These are phyloP conservation scores for Podila epigama DNA, from an alignment of 192 early-diverging fungal genomes.

Conservation along the genomic window DNA sequence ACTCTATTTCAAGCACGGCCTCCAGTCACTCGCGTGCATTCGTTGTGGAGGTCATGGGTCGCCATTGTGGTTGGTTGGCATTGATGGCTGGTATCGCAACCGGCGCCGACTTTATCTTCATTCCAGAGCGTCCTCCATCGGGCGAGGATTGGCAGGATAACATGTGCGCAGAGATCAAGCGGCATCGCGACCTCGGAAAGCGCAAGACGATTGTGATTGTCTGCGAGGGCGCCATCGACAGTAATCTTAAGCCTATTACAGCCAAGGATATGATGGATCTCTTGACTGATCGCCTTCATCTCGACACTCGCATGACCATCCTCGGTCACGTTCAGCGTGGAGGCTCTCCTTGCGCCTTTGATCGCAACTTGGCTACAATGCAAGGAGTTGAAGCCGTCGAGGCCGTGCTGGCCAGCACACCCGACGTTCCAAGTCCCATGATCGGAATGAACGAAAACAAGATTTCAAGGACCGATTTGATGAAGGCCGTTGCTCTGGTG, in stretches of 20 bases:
- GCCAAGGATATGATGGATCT: constrained; percentile 85
- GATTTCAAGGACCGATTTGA: constrained; percentile 83
- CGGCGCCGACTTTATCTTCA: constrained; percentile 95
- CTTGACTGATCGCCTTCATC: constrained; percentile 75
- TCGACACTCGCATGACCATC: constrained; percentile 94
- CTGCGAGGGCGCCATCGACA: constrained; percentile 95
- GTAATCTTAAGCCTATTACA: constrained; percentile 86
- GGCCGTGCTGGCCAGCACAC: constrained; percentile 84
- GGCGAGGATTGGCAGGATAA: constrained; percentile 87
- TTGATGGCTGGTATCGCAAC: constrained; percentile 86
- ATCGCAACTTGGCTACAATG: constrained; percentile 92
- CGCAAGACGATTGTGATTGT: constrained; percentile 96
- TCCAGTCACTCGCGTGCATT: constrained; percentile 96
- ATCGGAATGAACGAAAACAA: constrained; percentile 94
- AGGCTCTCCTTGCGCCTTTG: constrained; percentile 88
- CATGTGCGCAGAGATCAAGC: constrained; percentile 78
- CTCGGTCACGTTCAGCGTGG: constrained; percentile 97
- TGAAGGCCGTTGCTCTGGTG: constrained; percentile 90
- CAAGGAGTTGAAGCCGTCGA: constrained; percentile 96
- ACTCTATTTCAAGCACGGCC: constrained; percentile 92
- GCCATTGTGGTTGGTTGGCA: constrained; percentile 96
- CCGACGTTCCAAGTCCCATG: constrained; percentile 88
- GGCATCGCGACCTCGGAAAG: constrained; percentile 83
- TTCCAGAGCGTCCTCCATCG: constrained; percentile 91
- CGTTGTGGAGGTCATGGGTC: constrained; percentile 98